Base-by-base conservation (phyloP, 257 asterid species). In the Fraxinus cuspidata region DNA sequence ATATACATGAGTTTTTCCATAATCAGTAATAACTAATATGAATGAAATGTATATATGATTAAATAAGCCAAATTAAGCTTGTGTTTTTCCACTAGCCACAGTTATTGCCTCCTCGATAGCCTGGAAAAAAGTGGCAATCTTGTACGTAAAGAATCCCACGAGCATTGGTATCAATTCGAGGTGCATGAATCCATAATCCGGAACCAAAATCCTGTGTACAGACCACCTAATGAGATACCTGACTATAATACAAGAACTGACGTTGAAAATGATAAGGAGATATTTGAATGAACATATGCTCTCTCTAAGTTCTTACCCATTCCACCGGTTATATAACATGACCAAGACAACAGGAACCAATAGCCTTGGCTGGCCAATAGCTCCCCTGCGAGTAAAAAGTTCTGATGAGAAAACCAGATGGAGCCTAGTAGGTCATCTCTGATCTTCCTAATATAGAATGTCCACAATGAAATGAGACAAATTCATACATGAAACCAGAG, bases 111-210 rank as follows among this genome's bases (percentile, higher is more conserved):
- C 97, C 81, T 90, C 97, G 16, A 94, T 84, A 19, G 94, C 95
- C 88, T 82, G 94, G 78, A 70, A 77, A 81, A 94, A 92, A 73
- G 97, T 91, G 35, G 94, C 97, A 77, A 92, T 90, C 95, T 94
- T 94, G 91, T 92, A 94, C 10, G 99, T 94, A 87, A 94, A 92
- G 80, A 94, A 92, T 72, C 99, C 99, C 40, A 94, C 95, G 5
- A 94, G 90, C 95, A 94, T 91, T 13, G 99, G 99, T 49, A 94
- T 94, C 91, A 94, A 80, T 42, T 94, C 90, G 19, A 94, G 97
- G 76, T 85, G 96, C 86, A 94, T 72, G n/a, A 94, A 78, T 77
- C 99, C 99, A 77, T 94, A 90, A 0, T 94, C 95, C 13, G 97
- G 97, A 40, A 88, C 97, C 69, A 94, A 71, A 79, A 92, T 92